A percentile compares a stretch with the other conserved stretches of the same genome.
phyloP scores from a whole-genome alignment of 805 yeast species.

The Wickerhamiella parazyma region DNA sequence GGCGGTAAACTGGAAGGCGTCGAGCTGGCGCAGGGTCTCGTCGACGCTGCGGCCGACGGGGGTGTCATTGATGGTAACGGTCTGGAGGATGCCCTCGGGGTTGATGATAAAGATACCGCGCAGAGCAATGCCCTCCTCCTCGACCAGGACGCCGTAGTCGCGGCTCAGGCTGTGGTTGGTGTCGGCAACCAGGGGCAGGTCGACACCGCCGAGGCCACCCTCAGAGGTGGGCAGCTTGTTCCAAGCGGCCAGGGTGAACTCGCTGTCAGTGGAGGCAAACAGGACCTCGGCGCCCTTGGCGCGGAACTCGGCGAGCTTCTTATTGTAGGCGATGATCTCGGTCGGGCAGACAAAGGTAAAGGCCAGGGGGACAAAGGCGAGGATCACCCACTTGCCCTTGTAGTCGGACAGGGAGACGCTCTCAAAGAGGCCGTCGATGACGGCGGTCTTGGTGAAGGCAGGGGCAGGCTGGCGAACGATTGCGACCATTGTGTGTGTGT shows the following conservation, averaged over 20 bases:
- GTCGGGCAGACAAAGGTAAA: slow-evolving; percentile 99
- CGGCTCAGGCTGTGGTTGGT: slow-evolving; percentile 85
- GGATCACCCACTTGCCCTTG: slow-evolving; percentile 93
- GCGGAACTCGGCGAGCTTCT: slow-evolving; percentile 76
- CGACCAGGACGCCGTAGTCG: slow-evolving; percentile 93
- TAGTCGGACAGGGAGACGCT: slow-evolving; percentile 84
- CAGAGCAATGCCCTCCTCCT: slow-evolving; percentile 90
- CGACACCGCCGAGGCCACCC: slow-evolving; percentile 92
- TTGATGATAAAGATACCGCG: slow-evolving; percentile 96
- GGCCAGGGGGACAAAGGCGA: slow-evolving; percentile 94
- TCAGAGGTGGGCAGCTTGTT: slow-evolving; percentile 91
- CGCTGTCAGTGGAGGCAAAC: slow-evolving; percentile 96
- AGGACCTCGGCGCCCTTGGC: slow-evolving; percentile 76
- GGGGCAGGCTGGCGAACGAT: slow-evolving; percentile 49
- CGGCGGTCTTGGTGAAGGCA: slow-evolving; percentile 87
- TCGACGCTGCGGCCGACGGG: slow-evolving; percentile 98
- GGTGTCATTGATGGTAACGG: slow-evolving; percentile 91
- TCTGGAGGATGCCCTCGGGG: slow-evolving; percentile 88
- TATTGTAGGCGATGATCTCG: slow-evolving; percentile 95
- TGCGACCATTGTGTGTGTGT: slow-evolving; percentile 11
- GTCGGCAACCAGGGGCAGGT: slow-evolving; percentile 90
- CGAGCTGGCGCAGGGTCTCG: slow-evolving; percentile 90
- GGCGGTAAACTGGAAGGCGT: slow-evolving; percentile 98
- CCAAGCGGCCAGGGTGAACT: slow-evolving; percentile 94
- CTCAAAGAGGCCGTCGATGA: slow-evolving; percentile 87